A percentile compares a stretch with the other conserved stretches of the same genome.
phyloP scores from a whole-genome alignment of 345 rosid species.

The Nephelium lappaceum region DNA sequence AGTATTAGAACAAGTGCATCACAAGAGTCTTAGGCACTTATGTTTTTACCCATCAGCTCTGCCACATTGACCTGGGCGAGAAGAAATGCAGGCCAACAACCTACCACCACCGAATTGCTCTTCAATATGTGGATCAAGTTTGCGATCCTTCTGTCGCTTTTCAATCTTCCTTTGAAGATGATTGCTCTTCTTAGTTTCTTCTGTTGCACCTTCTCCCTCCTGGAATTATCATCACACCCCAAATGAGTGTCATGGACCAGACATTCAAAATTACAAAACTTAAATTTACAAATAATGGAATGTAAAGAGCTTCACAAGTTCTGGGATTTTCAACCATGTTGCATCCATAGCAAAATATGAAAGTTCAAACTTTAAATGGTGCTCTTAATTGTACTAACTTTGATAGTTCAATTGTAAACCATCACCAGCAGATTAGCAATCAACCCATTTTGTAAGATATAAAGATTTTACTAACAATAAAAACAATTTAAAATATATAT shows the following conservation, averaged over 20 bases:
- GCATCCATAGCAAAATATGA: background rate
- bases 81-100: conserved; percentile 56
- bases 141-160: conserved; percentile 48
- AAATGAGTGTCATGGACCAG: background rate
- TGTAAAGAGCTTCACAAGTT: background rate
- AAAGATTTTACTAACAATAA: too few species aligned
- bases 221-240: conserved; percentile 13
- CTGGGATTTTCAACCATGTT: background rate
- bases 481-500: too few species aligned
- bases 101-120: conserved; percentile 58
- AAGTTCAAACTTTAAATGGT: background rate
- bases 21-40: background rate
- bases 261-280: background rate
- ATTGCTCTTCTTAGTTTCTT: conserved; percentile 55
- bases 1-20: background rate
- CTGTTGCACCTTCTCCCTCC: conserved; percentile 43
- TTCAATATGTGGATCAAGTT: conserved; percentile 52
- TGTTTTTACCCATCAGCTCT: conserved; percentile 52
- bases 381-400: background rate
- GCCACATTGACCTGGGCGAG: conserved; percentile 63
- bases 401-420: background rate
- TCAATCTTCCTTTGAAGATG: conserved; percentile 54
- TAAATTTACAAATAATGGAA: background rate
- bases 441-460: background rate
- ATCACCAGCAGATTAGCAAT: background rate